These are phyloP conservation scores for Aspergillus kassunensis DNA, from an alignment of 495 filamentous ascomycete species.

Conservation along the genomic window DNA sequence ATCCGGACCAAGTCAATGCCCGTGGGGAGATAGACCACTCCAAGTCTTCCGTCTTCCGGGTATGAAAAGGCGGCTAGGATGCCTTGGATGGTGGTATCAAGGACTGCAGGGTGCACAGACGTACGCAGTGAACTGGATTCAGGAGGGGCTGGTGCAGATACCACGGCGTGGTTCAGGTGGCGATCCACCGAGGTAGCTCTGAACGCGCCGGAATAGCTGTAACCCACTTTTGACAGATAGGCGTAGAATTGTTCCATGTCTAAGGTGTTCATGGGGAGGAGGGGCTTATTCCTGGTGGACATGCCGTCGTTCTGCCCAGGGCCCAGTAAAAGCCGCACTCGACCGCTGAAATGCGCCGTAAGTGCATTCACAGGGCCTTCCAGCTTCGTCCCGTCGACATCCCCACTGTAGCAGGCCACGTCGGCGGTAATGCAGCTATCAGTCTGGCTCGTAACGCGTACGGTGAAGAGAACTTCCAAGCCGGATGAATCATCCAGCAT, in stretches of 20 bases:
- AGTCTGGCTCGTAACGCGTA: background rate
- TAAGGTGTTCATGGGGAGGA: constrained; percentile 32
- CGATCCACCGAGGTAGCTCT: background rate
- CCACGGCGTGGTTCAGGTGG: background rate
- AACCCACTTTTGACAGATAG: constrained; percentile 29
- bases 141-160: background rate
- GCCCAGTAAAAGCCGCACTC: no score
- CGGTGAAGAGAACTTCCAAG: constrained; percentile 33
- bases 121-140: no score
- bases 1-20: background rate
- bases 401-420: no score
- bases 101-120: background rate
- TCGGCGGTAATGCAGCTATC: background rate
- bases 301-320: no score
- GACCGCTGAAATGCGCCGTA: no score
- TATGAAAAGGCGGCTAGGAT: background rate
- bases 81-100: background rate
- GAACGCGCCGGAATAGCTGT: constrained; percentile 30
- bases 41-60: background rate
- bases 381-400: no score
- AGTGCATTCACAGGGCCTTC: no score
- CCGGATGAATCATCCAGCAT: constrained; percentile 39
- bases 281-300: no score
- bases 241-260: constrained; percentile 43
- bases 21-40: background rate